phyloP scores from a whole-genome alignment of 2,329 filamentous ascomycete species.

The Lizonia empirigonia region DNA sequence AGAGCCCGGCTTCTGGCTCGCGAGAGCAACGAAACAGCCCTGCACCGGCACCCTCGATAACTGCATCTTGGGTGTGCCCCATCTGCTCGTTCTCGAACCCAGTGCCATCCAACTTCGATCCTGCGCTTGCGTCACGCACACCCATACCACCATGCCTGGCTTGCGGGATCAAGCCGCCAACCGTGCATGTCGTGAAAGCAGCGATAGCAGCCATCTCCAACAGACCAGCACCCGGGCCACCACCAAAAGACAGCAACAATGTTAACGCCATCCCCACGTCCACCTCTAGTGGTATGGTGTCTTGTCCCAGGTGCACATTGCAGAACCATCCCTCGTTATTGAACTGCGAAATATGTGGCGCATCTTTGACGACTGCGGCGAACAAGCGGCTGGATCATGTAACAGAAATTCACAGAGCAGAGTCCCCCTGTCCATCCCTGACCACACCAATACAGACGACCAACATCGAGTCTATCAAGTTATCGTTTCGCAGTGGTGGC shows the following conservation, averaged over 20 bases:
- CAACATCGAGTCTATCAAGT: conserved; percentile 76
- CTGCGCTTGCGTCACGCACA: conserved; percentile 76
- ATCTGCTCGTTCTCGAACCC: conserved; percentile 96
- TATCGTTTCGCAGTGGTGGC: conserved; percentile 89
- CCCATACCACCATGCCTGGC: conserved; percentile 85
- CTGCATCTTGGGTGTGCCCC: conserved; percentile 90
- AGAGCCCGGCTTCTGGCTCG: conserved; percentile 35
- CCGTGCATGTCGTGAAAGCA: conserved; percentile 83
- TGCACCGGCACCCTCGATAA: conserved; percentile 58
- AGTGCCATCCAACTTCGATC: conserved; percentile 91
- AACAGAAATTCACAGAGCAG: conserved; percentile 57
- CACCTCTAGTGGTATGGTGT: conserved; percentile 24
- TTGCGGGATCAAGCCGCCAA: conserved; percentile 89
- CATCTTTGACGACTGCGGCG: conserved; percentile 66
- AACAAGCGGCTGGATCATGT: conserved; percentile 51
- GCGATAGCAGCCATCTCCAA: conserved; percentile 76
- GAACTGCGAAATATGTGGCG: conserved; percentile 90
- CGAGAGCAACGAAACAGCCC: conserved; percentile 45
- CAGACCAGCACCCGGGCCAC: conserved; percentile 48
- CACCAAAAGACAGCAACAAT: conserved; percentile 49
- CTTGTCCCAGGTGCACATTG: conserved; percentile 90
- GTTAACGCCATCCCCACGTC: conserved; percentile 14
- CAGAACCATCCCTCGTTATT: conserved; percentile 86
- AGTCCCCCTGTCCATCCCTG: conserved; percentile 79
- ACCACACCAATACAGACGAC: conserved; percentile 59